Percentiles rank a stretch among this genome's conserved stretches.
These are phyloP conservation scores for Glebionis coronaria DNA, from an alignment of 129 eudicot species.

Conservation along the genomic window DNA sequence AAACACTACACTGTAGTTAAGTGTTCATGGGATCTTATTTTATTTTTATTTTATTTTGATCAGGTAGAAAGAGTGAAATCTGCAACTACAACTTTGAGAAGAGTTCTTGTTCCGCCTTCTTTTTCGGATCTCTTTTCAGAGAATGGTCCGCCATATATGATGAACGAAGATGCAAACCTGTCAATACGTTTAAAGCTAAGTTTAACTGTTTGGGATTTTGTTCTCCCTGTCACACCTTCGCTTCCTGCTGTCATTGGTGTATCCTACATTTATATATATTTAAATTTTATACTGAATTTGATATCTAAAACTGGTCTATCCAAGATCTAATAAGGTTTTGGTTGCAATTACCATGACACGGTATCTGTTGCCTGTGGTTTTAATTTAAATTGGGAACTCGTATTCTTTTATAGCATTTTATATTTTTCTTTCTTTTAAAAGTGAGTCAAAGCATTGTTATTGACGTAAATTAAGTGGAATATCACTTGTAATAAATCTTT, in stretches of 20 bases:
- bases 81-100: constrained; percentile 67
- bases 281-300: neutral
- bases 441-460: no score
- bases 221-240: constrained; percentile 88
- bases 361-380: no score
- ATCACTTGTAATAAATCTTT: no score
- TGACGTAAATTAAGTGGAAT: no score
- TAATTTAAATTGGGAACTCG: no score
- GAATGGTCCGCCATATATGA: constrained; percentile 73
- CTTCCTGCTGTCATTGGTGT: constrained; percentile 99
- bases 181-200: constrained; percentile 68
- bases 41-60: constrained; percentile 16
- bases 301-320: neutral
- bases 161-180: constrained; percentile 92
- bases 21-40: constrained; percentile 12
- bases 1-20: neutral
- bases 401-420: no score
- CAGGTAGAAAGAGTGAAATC: constrained; percentile 82
- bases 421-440: no score
- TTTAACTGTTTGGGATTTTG: constrained; percentile 90
- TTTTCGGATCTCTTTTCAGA: constrained; percentile 76
- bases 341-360: no score
- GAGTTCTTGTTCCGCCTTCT: constrained; percentile 69
- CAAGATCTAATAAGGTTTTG: no score
- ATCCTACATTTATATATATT: constrained; percentile 41